Conservation (phyloP, 2,329 filamentous ascomycete species). For the Paecilomyces niveus region DNA sequence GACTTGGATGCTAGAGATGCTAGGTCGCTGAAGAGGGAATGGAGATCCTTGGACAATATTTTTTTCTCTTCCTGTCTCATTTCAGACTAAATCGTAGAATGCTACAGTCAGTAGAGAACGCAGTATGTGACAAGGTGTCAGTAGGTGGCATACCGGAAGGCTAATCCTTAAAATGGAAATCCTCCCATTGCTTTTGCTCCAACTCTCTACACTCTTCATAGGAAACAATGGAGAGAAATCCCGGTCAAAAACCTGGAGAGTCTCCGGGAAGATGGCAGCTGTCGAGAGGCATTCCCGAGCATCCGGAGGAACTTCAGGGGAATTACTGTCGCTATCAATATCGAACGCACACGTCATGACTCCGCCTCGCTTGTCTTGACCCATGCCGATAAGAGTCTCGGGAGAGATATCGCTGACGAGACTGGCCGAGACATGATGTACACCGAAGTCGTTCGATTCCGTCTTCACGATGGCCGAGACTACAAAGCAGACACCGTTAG, state of each 20-base stretch:
- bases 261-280: slow-evolving; percentile 11
- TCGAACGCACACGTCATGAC: neutral
- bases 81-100: slow-evolving; percentile 2
- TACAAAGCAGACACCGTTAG: slow-evolving; percentile 3
- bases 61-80: slow-evolving; percentile 3
- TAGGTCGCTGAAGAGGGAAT: slow-evolving; percentile 40
- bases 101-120: slow-evolving; percentile 12
- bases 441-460: slow-evolving; percentile 7
- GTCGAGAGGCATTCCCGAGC: slow-evolving; percentile 15
- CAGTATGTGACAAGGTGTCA: neutral
- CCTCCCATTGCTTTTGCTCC: slow-evolving; percentile 18
- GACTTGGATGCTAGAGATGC: slow-evolving; percentile 42
- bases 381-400: slow-evolving; percentile 2
- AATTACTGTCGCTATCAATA: neutral
- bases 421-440: slow-evolving; percentile 10
- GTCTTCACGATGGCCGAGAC: slow-evolving; percentile 9
- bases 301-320: slow-evolving; percentile 5
- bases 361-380: neutral
- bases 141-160: slow-evolving; percentile 30
- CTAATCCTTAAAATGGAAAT: slow-evolving; percentile 16
- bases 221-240: slow-evolving; percentile 31
- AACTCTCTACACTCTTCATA: slow-evolving; percentile 18
- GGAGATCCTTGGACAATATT: slow-evolving; percentile 38
- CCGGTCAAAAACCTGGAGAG: slow-evolving; percentile 3
- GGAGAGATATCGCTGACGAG: slow-evolving; percentile 8